phyloP scores from a whole-genome alignment of 768 basidiomycete species.

The Baorangia bicolor region DNA sequence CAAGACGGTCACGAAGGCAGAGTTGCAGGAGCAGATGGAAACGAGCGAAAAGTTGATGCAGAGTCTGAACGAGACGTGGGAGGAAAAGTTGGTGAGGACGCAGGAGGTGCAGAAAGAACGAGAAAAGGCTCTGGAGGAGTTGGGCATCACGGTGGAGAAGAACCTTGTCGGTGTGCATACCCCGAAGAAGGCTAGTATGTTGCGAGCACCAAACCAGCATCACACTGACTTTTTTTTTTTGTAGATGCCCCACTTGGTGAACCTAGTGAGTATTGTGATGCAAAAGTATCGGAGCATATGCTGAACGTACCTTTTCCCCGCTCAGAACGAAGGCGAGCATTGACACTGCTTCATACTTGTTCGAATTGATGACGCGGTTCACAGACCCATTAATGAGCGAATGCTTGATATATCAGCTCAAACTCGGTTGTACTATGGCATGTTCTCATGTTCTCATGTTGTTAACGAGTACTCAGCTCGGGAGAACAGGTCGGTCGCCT shows the following conservation, averaged over 20 bases:
- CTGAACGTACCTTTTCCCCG: conserved; percentile 15
- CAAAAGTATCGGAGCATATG: background rate
- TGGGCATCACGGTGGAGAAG: conserved; percentile 98
- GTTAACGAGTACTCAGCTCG: conserved; percentile 13
- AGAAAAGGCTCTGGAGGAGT: conserved; percentile 95
- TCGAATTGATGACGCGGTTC: conserved; percentile 10
- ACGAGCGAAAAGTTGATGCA: conserved; percentile 94
- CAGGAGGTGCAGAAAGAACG: conserved; percentile 95
- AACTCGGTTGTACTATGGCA: conserved; percentile 77
- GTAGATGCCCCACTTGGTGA: conserved; percentile 92
- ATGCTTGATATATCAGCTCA: conserved; percentile 91
- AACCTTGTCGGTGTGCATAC: conserved; percentile 96
- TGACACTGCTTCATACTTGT: background rate
- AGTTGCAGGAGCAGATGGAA: conserved; percentile 96
- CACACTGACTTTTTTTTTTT: conserved; percentile 7
- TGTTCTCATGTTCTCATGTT: conserved; percentile 22
- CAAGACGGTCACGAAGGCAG: conserved; percentile 95
- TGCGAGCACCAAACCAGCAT: conserved; percentile 2
- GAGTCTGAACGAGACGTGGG: conserved; percentile 93
- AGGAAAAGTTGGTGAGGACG: conserved; percentile 88
- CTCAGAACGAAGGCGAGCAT: conserved; percentile 68
- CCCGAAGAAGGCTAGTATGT: conserved; percentile 74
- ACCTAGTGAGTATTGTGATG: conserved; percentile 62
- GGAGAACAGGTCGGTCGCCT: conserved; percentile 73
- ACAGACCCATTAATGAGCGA: conserved; percentile 95